Base-by-base conservation (phyloP, 441 rosid genomes). In the Daphne laureola region DNA sequence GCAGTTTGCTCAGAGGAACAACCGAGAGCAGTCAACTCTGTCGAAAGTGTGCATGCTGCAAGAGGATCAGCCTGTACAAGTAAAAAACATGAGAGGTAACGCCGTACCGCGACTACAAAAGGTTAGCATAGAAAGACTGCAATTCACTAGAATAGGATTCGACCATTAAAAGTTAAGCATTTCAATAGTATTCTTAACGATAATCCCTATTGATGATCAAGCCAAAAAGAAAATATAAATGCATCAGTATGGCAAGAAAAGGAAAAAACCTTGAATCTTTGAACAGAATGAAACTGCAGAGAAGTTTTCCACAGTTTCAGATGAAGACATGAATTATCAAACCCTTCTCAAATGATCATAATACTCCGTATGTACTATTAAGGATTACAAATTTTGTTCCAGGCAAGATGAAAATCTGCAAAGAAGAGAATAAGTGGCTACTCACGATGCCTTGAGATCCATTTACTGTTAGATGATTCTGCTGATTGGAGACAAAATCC, bases 11-110 rank as follows among this genome's bases (percentile, higher is more conserved):
- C 75, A 25, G 55, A 67, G 60, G 68, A 46, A 65, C 66, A 61
- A 17, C 53, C 70, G 52, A 61, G 60, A 44, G 78, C 45, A 64
- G 72, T 56, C 36, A 59, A 53, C 67, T 65, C 78, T 21, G 75
- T 43, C 16, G 76, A 49, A 57, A 53, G 55, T 57, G 64, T 70
- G 69, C 66, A 56, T 62, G 63, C 54, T 58, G 73, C 61, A 52
- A 56, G 45, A 61, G 62, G 49, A 63, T 58, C 40, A 43, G 67
- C 77, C 95, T 87, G 81, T 63, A 77, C 59, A 69, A 21, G 26
- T 51, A 55, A 21, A 21, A 73, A 66, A 63, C 62, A 15, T 47
- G 46, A 50, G 14, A 8, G 21, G 55, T 55, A 17, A 17, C 25
- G 48, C 3, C 40, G 26, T 44, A 41, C 46, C 35, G 40, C 58